Base-by-base conservation (phyloP, 768 basidiomycete species). In the Chiua virens region DNA sequence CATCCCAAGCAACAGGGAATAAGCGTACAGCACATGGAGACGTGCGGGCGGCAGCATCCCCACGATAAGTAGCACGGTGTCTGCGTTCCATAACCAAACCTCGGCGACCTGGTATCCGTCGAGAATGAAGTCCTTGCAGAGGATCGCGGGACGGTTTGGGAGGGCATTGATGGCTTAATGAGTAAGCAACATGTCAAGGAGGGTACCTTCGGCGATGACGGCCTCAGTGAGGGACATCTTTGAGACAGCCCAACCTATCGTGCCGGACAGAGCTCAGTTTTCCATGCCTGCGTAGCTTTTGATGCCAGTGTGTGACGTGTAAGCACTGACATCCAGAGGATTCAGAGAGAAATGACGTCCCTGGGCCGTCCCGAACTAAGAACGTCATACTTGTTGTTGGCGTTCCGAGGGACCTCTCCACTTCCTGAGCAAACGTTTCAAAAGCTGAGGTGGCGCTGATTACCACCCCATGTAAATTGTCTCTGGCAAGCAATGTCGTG, bases 81-180 rank as follows among this genome's bases (percentile, higher is more conserved):
- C n/a, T 99, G 97, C 97, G 46, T 96, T 96, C 78, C 95, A 88
- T 41, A 98, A 73, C 21, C 97, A 82, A 3, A 94, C 92, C 71
- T 99, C 97, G 46, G 91, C 77, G 55, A 99, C 85, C 74, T 98
- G 96, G 67, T 99, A 99, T 42, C 90, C 85, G 67, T 90, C 91
- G 32, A 98, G 79, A 62, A 99, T 88, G 63, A 99, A 99, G 68
- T 99, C 97, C 71, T 99, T 99, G 57, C 97, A 85, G 17, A 99
- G 85, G 59, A 99, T 85, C 4, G 95, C 97, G 1, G 97, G 97
- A 14, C 97, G 85, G 65, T 95, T 87, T 8, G 90, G 85, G 32
- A 98, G 78, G 48, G 83, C 72, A 48, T 90, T 87, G 40, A 98
- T 79, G 28, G 87, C 92, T 60, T 86, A 81, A 18, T 96, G 88